phyloP scores from a whole-genome alignment of 768 basidiomycete species.

The Pleurotus tuber-regium region DNA sequence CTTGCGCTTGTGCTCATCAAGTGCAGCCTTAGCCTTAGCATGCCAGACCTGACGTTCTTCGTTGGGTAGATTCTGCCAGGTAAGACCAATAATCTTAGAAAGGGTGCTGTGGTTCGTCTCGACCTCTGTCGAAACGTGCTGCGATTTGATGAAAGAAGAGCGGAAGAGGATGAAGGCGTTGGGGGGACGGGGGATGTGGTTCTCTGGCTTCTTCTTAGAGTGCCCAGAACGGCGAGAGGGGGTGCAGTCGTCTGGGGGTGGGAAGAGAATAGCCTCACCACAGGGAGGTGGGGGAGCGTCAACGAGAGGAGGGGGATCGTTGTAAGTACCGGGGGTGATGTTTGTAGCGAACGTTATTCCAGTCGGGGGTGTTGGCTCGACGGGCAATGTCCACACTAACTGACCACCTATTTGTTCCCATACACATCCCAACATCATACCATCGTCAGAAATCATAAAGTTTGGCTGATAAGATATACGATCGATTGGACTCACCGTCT shows the following conservation, averaged over 20 bases:
- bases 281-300: conserved; percentile 24
- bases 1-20: conserved; percentile 71
- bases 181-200: conserved; percentile 80
- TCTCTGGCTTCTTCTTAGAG: conserved; percentile 66
- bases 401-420: conserved; percentile 31
- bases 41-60: conserved; percentile 81
- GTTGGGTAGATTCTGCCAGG: conserved; percentile 76
- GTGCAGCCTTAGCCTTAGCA: conserved; percentile 66
- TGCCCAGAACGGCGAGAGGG: conserved; percentile 48
- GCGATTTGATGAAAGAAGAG: conserved; percentile 76
- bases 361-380: conserved; percentile 31
- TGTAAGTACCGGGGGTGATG: conserved; percentile 57
- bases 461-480: conserved; percentile 1
- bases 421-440: not conserved
- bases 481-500: conserved; percentile 32
- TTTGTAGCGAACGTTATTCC: conserved; percentile 57
- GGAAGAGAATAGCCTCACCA: conserved; percentile 54
- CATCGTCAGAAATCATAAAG: conserved; percentile 8
- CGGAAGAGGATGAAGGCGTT: conserved; percentile 89
- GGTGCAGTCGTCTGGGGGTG: conserved; percentile 36
- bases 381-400: conserved; percentile 44
- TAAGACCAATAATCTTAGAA: conserved; percentile 82
- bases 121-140: conserved; percentile 72
- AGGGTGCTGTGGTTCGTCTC: conserved; percentile 83
- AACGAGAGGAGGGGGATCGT: conserved; percentile 41